Evolutionary conservation across 140 eudicot species (phyloP).

Genomic region (Flaveria floridana): DNA sequence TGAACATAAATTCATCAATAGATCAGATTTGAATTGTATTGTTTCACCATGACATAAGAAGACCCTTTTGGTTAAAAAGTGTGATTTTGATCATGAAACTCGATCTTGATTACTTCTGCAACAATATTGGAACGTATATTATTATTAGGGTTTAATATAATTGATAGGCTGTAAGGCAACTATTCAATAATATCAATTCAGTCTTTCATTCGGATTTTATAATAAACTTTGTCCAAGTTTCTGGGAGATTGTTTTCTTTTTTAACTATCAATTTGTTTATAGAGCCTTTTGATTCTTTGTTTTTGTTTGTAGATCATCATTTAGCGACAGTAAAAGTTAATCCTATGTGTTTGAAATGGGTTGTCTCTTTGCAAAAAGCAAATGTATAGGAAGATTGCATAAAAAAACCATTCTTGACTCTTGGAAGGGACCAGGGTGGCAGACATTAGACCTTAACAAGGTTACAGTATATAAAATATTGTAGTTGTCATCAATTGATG

Average conservation of each 20-base stretch:
- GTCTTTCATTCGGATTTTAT: neutral
- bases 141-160: too few relatives aligned
- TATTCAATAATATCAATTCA: too few relatives aligned
- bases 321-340: neutral
- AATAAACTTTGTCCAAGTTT: conserved; percentile 16
- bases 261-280: conserved; percentile 11
- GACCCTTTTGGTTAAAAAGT: neutral
- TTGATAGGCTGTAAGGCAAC: too few relatives aligned
- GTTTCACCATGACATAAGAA: neutral
- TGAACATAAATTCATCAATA: neutral
- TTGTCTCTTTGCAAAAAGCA: neutral
- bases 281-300: conserved; percentile 8
- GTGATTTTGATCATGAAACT: too few relatives aligned
- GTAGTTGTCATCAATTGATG: conserved; percentile 50
- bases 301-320: neutral
- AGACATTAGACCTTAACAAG: conserved; percentile 12
- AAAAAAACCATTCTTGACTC: neutral
- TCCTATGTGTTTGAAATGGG: neutral
- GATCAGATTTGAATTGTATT: neutral
- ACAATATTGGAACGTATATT: too few relatives aligned
- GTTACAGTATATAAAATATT: conserved; percentile 17
- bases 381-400: neutral
- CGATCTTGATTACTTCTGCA: neutral
- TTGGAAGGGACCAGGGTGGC: conserved; percentile 11
- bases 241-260: conserved; percentile 7